Percentiles rank a stretch among this genome's conserved stretches.
phyloP scores from a whole-genome alignment of 768 basidiomycete genomes.

The Lentinus brumalis region DNA sequence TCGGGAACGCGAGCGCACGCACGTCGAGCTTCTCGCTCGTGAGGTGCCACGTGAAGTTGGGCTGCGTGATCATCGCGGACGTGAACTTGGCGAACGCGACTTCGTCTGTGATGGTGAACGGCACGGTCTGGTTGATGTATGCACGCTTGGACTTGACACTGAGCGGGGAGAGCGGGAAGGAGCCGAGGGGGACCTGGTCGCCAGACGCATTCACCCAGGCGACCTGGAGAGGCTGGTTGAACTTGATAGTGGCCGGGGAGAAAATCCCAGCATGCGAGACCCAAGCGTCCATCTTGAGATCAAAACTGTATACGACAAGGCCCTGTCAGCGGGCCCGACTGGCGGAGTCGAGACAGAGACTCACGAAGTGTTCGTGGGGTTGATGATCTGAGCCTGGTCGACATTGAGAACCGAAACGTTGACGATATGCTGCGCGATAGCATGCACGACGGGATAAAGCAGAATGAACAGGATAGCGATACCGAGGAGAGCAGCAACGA shows the following conservation, averaged over 20 bases:
- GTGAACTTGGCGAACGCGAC: conserved; percentile 65
- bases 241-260: conserved; percentile 56
- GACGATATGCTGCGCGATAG: conserved; percentile 66
- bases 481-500: conserved; percentile 51
- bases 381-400: conserved; percentile 50
- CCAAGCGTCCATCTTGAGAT: conserved; percentile 51
- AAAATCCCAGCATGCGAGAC: conserved; percentile 70
- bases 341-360: conserved; percentile 34
- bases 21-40: conserved; percentile 57
- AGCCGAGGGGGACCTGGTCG: conserved; percentile 54
- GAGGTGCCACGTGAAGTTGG: conserved; percentile 70
- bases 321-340: neutral
- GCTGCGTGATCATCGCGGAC: conserved; percentile 61
- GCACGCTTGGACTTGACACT: conserved; percentile 58
- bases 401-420: conserved; percentile 57
- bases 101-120: conserved; percentile 58
- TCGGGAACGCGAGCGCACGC: conserved; percentile 68
- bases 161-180: conserved; percentile 50
- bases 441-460: conserved; percentile 66
- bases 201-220: conserved; percentile 56
- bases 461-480: conserved; percentile 69
- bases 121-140: conserved; percentile 58
- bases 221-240: conserved; percentile 57
- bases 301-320: conserved; percentile 43
- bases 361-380: conserved; percentile 55